These are phyloP conservation scores for Ceratobasidium theobromae DNA, from an alignment of 1,284 basidiomycete species.

Conservation along the genomic window DNA sequence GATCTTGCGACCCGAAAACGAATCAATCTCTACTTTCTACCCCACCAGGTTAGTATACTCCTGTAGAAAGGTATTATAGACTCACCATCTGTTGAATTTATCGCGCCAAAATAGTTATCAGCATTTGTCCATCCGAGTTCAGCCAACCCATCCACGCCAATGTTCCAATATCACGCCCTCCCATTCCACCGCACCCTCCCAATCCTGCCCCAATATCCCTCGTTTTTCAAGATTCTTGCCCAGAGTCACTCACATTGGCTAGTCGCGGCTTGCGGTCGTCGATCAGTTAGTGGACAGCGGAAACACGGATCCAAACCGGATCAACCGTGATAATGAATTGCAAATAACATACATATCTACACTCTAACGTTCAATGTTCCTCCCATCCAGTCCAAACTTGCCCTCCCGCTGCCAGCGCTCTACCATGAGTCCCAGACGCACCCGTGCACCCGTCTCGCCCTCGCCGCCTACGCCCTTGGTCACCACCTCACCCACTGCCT, in stretches of 20 bases:
- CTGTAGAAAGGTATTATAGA: background rate
- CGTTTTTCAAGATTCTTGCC: background rate
- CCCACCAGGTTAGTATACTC: conserved; percentile 37
- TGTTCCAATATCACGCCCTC: background rate
- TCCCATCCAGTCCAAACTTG: conserved; percentile 27
- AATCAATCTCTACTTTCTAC: conserved; percentile 97
- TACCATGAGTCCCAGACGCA: conserved; percentile 26
- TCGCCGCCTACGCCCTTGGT: conserved; percentile 22
- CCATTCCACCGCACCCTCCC: background rate
- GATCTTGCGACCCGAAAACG: conserved; percentile 94
- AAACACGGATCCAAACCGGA: background rate
- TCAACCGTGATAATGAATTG: background rate
- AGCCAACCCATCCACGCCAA: background rate
- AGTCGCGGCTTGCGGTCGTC: conserved; percentile 7
- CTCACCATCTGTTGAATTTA: conserved; percentile 23
- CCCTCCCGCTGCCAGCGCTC: conserved; percentile 35
- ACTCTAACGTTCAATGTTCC: conserved; percentile 7
- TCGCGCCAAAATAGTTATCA: background rate
- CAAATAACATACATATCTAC: background rate
- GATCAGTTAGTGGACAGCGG: background rate
- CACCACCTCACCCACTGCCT: conserved; percentile 47
- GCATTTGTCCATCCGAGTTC: background rate
- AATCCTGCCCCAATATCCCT: background rate
- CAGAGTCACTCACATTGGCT: conserved; percentile 6
- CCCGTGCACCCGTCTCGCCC: conserved; percentile 16